Base-by-base conservation (phyloP, 805 yeast species). In the Grigorovia yakushimaensis region DNA sequence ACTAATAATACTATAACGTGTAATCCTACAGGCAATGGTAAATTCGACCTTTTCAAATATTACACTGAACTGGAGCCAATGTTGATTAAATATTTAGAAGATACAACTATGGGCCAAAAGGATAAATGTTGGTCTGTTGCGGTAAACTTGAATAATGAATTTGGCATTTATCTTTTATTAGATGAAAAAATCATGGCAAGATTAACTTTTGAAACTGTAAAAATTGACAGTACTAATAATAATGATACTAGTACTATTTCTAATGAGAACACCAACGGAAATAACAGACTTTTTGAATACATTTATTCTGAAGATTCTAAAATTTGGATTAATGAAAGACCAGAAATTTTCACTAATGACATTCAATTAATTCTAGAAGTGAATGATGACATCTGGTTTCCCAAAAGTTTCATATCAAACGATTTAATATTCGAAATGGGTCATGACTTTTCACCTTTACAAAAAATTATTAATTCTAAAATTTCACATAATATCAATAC, bases 41-140 rank as follows among this genome's bases (percentile, higher is more conserved):
- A 56, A 41, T 45, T 64, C 9, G 68, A 64, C 48, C 52, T 64
- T 3, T 64, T 64, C 53, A 63, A 54, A 39, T 64, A 64, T 46
- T 63, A 53, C 43, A 64, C 66, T 2, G 48, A 46, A 15, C 23
- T 46, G 27, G 33, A 18, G 13, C 38, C 38, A 41, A 41, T 41
- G 22, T 13, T 38, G 1, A 19, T 27, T 9, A 24, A 46, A 37
- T 46, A 46, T 38, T 41, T 46, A 19, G 23, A 22, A 18, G 44
- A 46, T 7, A 17, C 22, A n/a, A 24, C 23, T 18, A 41, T 41
- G 20, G 42, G 15, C n/a, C 11, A 33, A 13, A 33, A 11, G 7
- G 15, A 11, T n/a, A 11, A 33, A 13, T 52, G 5, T 52, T 53
- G 41, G 49, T 50, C 37, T 18, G 54, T 63, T 2, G 47, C 44